A percentile compares a stretch with the other conserved stretches of the same genome.
These are phyloP conservation scores for Pythium volutum DNA, from an alignment of 352 stramenopile species.

Conservation along the genomic window DNA sequence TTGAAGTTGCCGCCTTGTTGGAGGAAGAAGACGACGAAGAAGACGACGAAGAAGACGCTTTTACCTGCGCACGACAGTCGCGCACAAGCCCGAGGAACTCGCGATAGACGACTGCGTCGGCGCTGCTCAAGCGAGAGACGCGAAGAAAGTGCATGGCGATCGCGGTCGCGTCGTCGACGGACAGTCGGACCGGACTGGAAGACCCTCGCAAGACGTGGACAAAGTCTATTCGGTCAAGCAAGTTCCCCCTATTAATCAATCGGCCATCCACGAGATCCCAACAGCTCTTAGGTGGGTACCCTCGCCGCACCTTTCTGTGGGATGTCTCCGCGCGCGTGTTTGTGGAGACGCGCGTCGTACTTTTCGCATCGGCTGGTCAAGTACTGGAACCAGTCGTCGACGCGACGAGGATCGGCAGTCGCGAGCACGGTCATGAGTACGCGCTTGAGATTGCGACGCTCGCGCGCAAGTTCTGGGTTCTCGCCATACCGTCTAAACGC, in stretches of 20 bases:
- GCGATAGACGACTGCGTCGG: slow-evolving; percentile 29
- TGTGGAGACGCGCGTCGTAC: slow-evolving; percentile 38
- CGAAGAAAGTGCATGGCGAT: slow-evolving; percentile 35
- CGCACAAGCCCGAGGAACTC: slow-evolving; percentile 34
- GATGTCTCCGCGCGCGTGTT: slow-evolving; percentile 24
- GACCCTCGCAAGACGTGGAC: slow-evolving; percentile 27
- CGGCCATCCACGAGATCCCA: too few species aligned
- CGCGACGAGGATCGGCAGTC: slow-evolving; percentile 1
- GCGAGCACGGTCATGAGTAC: slow-evolving; percentile 22
- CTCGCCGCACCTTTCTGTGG: slow-evolving; percentile 28
- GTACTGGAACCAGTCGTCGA: slow-evolving; percentile 29
- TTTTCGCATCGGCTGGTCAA: slow-evolving; percentile 36
- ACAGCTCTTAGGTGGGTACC: not conserved
- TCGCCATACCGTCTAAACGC: slow-evolving; percentile 41
- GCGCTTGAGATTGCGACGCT: slow-evolving; percentile 40
- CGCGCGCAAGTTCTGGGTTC: slow-evolving; percentile 37
- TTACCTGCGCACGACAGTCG: slow-evolving; percentile 7
- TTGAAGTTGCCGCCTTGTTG: not conserved
- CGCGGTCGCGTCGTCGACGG: slow-evolving; percentile 32
- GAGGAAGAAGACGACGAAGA: too few species aligned
- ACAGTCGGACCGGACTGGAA: slow-evolving; percentile 28
- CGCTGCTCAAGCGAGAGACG: slow-evolving; percentile 26
- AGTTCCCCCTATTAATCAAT: too few species aligned
- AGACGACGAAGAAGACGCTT: not conserved
- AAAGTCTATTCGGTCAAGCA: slow-evolving; percentile 27